These are phyloP conservation scores for Kwoniella heveanensis DNA, from an alignment of 768 basidiomycete genomes.

Conservation along the genomic window DNA sequence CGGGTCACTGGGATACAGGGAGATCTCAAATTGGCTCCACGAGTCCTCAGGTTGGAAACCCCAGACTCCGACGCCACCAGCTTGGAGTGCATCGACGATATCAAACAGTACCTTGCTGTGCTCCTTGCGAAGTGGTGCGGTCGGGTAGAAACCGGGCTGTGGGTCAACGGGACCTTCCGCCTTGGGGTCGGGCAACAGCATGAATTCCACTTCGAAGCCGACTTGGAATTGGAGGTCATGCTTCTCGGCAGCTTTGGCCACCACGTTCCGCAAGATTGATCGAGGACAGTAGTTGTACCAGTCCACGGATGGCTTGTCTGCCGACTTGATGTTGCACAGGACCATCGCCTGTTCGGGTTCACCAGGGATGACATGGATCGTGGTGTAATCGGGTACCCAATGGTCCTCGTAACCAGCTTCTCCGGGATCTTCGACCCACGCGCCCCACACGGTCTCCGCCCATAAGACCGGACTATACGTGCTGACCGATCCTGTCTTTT, in stretches of 20 bases:
- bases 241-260: neutral
- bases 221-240: neutral
- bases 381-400: neutral
- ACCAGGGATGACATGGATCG: neutral
- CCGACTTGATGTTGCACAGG: neutral
- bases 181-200: neutral
- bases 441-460: neutral
- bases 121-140: neutral
- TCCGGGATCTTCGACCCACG: neutral
- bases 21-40: neutral
- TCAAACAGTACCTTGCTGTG: neutral
- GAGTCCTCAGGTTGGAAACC: neutral
- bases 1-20: neutral
- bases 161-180: neutral
- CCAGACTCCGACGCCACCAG: neutral
- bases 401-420: neutral
- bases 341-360: neutral
- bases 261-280: neutral
- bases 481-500: neutral
- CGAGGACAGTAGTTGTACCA: neutral
- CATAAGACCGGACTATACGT: neutral
- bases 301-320: too few relatives aligned
- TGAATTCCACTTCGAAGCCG: neutral
- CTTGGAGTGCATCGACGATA: neutral
- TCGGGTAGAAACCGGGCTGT: neutral